Conservation (phyloP, 257 asterid species). For the Eustoma russellianum region DNA sequence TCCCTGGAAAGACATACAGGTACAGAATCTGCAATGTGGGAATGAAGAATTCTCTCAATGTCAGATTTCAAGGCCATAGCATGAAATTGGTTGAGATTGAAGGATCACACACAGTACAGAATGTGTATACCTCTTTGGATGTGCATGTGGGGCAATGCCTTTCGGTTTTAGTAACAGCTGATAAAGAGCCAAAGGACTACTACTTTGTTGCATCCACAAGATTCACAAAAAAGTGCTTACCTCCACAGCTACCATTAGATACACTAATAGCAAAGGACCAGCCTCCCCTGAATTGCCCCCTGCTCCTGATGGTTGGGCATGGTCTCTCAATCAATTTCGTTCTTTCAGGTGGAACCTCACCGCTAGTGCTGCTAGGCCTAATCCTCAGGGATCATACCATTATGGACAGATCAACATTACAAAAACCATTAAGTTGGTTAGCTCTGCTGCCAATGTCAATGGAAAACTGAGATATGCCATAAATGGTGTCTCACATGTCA, state of each 20-base stretch:
- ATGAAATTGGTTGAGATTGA: conserved; percentile 56
- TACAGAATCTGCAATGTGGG: conserved; percentile 54
- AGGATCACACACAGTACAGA: conserved; percentile 58
- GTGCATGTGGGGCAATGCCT: conserved; percentile 52
- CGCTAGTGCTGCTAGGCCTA: conserved; percentile 69
- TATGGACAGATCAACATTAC: conserved; percentile 57
- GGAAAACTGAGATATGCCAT: conserved; percentile 39
- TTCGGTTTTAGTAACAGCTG: conserved; percentile 47
- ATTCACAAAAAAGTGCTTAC: conserved; percentile 26
- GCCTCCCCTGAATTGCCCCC: conserved; percentile 34
- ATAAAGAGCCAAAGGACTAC: conserved; percentile 42
- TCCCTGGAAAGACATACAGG: conserved; percentile 38
- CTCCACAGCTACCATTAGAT: conserved; percentile 35
- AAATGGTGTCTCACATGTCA: conserved; percentile 47
- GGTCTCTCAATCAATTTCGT: conserved; percentile 56
- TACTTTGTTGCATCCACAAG: conserved; percentile 50
- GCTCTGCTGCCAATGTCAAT: conserved; percentile 14
- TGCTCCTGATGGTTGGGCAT: conserved; percentile 37
- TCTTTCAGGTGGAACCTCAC: conserved; percentile 57
- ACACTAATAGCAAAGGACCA: conserved; percentile 25
- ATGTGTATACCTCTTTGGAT: conserved; percentile 43
- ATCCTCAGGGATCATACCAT: conserved; percentile 67
- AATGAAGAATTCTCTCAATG: conserved; percentile 39
- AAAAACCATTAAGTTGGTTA: conserved; percentile 39
- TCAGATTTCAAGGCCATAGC: conserved; percentile 43